Evolutionary conservation across 352 stramenopile genomes (phyloP), one percentile per base, ranked within the genome.

Genomic region (Salisapilia sapeloensis): DNA sequence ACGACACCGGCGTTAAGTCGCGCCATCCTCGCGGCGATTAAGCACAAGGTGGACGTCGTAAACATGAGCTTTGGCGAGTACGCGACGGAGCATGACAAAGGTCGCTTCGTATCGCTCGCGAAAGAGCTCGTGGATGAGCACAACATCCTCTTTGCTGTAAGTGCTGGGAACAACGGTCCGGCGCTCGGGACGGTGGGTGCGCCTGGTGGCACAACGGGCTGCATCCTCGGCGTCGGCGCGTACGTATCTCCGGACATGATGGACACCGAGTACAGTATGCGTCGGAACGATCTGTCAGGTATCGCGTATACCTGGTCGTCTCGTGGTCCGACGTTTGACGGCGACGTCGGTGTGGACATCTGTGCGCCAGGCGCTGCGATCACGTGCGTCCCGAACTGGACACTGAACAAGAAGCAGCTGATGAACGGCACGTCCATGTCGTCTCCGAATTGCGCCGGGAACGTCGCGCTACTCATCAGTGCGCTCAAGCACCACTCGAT

Each of bases 351-450:
- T 16, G 87, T 97, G 15, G 80, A 87, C 45, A 62, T 98, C 24
- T 91, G 65, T 33, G 92, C 91, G 2, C 93, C 93, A 0, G 93
- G 93, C 5, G 92, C 86, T 33, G 93, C 93, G 7, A 96, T 98
- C 46, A 72, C 91, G 4, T 63, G 67, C 0, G 85, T 98, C 23
- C 90, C 92, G 4, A 93, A 95, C 47, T 97, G 86, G 79, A 95
- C 79, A 26, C 60, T 98, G 11, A 93, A 95, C 60, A 94, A 94
- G 48, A 94, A 92, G 47, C 69, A 92, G 53, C 72, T 97, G 23
- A 98, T 97, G 82, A 96, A 97, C 51, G 93, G 93, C 23, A 98
- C 93, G 19, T 96, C 75, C 39, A 98, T 98, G 93, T 80, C 72
- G 14, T 94, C 75, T 19, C 93, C 93, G 0, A 96, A 98, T 59